These are phyloP conservation scores for Cyberlindnera subsufficiens DNA, from an alignment of 805 yeast species.

Conservation along the genomic window DNA sequence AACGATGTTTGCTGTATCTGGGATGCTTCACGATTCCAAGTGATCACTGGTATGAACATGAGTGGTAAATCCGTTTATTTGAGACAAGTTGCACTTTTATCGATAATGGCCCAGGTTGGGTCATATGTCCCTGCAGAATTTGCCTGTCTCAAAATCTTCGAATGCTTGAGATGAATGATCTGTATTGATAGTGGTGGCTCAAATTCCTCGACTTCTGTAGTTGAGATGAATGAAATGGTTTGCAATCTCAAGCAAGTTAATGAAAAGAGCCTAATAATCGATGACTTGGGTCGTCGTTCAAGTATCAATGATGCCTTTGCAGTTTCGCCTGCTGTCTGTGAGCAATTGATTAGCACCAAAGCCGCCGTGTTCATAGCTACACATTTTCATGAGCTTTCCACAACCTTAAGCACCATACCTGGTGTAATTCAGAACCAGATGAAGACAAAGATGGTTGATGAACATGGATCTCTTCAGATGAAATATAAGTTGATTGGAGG, in stretches of 20 bases:
- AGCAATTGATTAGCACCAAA: conserved; percentile 25
- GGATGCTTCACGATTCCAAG: conserved; percentile 35
- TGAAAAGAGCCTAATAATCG: conserved; percentile 35
- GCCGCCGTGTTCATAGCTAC: conserved; percentile 36
- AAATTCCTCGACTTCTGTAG: conserved; percentile 37
- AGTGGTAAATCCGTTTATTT: conserved; percentile 59
- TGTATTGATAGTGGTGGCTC: conserved; percentile 26
- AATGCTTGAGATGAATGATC: conserved; percentile 32
- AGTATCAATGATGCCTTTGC: conserved; percentile 48
- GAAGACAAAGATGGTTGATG: conserved; percentile 22
- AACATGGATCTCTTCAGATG: conserved; percentile 23
- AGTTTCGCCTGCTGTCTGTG: conserved; percentile 39
- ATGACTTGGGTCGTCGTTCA: conserved; percentile 53
- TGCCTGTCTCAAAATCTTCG: conserved; percentile 36
- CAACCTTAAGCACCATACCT: conserved; percentile 26
- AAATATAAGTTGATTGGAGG: conserved; percentile 24
- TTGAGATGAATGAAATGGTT: conserved; percentile 44
- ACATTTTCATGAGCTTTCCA: conserved; percentile 38
- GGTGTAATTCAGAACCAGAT: conserved; percentile 34
- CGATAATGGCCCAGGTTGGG: conserved; percentile 54
- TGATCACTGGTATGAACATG: conserved; percentile 58
- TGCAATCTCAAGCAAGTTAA: conserved; percentile 34
- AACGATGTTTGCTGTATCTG: conserved; percentile 33
- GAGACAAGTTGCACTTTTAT: conserved; percentile 42
- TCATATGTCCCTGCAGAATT: conserved; percentile 41